Conservation (phyloP, 768 basidiomycete genomes). For the Suillus paluster region DNA sequence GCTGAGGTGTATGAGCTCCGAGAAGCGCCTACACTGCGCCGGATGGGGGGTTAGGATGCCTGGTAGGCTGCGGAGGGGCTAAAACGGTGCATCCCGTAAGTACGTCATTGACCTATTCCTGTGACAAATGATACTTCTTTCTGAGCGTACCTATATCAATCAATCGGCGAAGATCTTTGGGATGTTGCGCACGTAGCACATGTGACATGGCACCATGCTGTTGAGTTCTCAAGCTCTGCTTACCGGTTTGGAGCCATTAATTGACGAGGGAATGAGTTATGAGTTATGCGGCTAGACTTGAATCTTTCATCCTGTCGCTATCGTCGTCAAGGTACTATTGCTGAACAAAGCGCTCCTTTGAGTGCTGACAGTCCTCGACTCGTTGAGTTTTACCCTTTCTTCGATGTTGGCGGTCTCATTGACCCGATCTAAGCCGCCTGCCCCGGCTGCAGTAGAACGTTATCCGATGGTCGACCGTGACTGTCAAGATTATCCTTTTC, state of each 20-base stretch:
- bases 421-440: conserved; percentile 4
- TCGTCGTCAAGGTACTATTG: neutral
- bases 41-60: conserved; percentile 16
- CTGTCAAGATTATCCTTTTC: neutral
- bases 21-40: conserved; percentile 21
- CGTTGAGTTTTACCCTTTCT: conserved; percentile 3
- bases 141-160: conserved; percentile 20
- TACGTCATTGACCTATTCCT: conserved; percentile 54
- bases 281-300: neutral
- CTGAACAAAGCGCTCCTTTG: neutral
- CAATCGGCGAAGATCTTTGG: conserved; percentile 3
- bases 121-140: conserved; percentile 45
- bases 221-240: conserved; percentile 27
- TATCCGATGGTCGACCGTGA: neutral
- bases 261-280: conserved; percentile 6
- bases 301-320: neutral
- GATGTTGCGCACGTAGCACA: neutral
- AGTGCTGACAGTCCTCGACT: neutral
- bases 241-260: neutral
- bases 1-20: conserved; percentile 46
- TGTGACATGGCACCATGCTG: conserved; percentile 11
- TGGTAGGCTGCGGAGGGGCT: conserved; percentile 11
- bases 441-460: neutral
- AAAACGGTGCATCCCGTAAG: conserved; percentile 49
- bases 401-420: conserved; percentile 2